These are phyloP conservation scores for Atkinsonella hypoxylon DNA, from an alignment of 2,329 filamentous ascomycete species.

Conservation along the genomic window DNA sequence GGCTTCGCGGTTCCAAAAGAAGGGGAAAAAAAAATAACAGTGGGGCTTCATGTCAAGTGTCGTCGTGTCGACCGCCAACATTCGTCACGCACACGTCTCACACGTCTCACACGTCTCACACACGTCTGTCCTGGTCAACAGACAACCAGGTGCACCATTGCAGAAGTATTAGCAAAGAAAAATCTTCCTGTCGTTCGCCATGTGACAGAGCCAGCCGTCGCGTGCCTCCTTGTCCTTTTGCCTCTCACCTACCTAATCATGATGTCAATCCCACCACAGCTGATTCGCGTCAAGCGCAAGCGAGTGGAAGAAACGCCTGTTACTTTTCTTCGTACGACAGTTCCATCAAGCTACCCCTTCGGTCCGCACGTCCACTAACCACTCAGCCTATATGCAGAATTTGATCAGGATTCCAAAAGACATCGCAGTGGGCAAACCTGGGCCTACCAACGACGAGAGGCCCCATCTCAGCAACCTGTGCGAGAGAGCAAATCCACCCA, in stretches of 20 bases:
- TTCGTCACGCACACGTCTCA: neutral
- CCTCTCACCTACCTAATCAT: neutral
- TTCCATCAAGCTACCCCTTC: neutral
- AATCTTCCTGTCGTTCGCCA: too few species aligned
- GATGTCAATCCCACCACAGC: constrained; percentile 46
- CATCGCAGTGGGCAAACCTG: constrained; percentile 38
- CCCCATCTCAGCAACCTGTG: constrained; percentile 15
- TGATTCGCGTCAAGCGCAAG: constrained; percentile 52
- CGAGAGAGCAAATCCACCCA: constrained; percentile 4
- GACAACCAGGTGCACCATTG: neutral
- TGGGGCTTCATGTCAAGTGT: neutral
- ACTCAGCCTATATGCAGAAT: constrained; percentile 22
- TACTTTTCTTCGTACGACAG: constrained; percentile 39
- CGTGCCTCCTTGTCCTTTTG: neutral
- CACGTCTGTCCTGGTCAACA: neutral
- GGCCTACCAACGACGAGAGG: constrained; percentile 42
- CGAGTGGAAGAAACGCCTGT: constrained; percentile 41
- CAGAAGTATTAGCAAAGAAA: neutral
- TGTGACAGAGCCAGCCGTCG: neutral
- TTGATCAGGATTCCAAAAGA: constrained; percentile 41
- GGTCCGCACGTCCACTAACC: constrained; percentile 6
- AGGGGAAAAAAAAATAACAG: neutral
- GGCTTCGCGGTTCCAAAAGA: neutral
- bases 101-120: too few species aligned
- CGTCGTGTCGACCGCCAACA: neutral